A percentile compares a stretch with the other conserved stretches of the same genome.
Evolutionary conservation across 306 rosid species (phyloP).

Genomic region (Cucurbita ficifolia): DNA sequence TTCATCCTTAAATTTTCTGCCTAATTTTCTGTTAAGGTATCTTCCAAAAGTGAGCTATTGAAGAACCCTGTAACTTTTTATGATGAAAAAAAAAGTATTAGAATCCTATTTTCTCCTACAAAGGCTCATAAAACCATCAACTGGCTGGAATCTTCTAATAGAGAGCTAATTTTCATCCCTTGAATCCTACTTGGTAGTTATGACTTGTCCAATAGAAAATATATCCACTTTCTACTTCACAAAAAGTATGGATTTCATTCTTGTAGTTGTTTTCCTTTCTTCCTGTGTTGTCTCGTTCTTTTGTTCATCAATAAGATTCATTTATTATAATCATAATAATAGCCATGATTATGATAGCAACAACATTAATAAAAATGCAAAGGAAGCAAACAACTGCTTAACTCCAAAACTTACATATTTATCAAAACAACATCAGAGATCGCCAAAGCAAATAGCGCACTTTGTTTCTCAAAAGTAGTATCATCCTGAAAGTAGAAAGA

Average conservation of each 20-base stretch:
- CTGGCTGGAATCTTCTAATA: background rate
- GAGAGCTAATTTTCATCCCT: background rate
- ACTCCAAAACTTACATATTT: conserved; percentile 57
- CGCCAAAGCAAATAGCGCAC: conserved; percentile 80
- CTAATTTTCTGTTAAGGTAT: no score
- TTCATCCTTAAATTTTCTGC: background rate
- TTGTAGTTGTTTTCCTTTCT: background rate
- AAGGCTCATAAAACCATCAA: background rate
- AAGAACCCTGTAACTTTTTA: background rate
- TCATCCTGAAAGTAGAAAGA: conserved; percentile 54
- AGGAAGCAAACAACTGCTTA: background rate
- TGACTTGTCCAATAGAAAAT: background rate
- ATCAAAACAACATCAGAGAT: conserved; percentile 73
- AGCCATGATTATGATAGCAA: background rate
- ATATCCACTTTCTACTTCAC: background rate
- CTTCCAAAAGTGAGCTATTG: background rate
- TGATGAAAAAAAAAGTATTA: no score
- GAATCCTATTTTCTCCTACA: background rate
- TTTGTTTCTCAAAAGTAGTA: conserved; percentile 91
- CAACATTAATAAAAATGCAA: background rate
- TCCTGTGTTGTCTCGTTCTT: background rate
- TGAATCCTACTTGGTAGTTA: background rate
- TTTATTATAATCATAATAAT: background rate
- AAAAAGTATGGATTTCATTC: background rate
- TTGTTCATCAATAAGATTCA: background rate